Evolutionary conservation across 495 filamentous ascomycete species (phyloP).

Genomic region (Penicillium chermesinum): DNA sequence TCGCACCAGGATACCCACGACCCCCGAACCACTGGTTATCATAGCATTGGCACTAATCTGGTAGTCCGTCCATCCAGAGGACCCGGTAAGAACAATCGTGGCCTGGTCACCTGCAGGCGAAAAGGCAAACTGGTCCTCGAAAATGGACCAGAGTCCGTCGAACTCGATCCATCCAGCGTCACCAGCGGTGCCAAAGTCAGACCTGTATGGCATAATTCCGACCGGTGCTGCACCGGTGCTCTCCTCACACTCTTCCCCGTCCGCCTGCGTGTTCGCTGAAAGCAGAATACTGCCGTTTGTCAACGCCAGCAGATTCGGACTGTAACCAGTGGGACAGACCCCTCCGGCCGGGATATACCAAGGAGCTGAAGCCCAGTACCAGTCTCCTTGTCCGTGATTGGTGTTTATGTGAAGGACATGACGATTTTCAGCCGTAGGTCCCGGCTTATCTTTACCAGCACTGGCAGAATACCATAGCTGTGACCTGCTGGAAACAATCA

Average conservation of each 20-base stretch:
- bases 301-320: not conserved
- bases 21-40: not conserved
- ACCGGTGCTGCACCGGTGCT: not conserved
- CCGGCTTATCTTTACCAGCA: not conserved
- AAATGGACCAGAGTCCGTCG: not conserved
- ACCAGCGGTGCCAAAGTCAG: not conserved
- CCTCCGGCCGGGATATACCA: not conserved
- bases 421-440: not conserved
- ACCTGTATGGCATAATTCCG: not conserved
- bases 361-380: conserved; percentile 1
- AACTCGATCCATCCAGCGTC: conserved; percentile 2
- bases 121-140: not conserved
- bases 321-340: not conserved
- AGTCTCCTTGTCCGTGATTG: not conserved
- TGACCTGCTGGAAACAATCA: not conserved
- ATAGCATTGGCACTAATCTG: not conserved
- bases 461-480: not conserved
- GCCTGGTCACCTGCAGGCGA: not conserved
- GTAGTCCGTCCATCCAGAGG: conserved; percentile 3
- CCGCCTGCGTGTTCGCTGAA: not conserved
- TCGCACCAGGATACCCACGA: not conserved
- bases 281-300: not conserved
- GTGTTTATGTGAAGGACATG: not conserved
- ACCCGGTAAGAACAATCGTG: not conserved
- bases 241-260: not conserved